Percentiles rank a stretch among this genome's conserved stretches.
Evolutionary conservation across 1,139 yeast genomes (phyloP).

Genomic region (Protomyces inundatus): DNA sequence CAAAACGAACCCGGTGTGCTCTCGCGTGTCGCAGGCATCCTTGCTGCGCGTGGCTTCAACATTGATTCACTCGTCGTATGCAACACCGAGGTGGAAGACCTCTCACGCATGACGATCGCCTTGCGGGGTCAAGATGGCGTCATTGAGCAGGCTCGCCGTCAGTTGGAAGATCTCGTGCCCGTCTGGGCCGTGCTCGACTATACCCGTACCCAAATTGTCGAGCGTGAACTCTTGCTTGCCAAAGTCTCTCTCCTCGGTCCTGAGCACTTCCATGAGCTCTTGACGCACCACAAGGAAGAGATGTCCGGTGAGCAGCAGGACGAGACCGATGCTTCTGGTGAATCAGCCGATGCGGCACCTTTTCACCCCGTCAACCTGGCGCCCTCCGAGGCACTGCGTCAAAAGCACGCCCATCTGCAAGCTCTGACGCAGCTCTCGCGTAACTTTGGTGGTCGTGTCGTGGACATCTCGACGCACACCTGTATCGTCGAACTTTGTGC

Average conservation of each 20-base stretch:
- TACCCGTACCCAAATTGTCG: conserved; percentile 80
- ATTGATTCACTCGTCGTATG: conserved; percentile 95
- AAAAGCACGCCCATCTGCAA: conserved; percentile 81
- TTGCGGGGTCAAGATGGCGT: conserved; percentile 92
- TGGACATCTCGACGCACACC: conserved; percentile 87
- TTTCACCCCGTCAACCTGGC: conserved; percentile 84
- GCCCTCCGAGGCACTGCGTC: conserved; percentile 88
- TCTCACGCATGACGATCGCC: conserved; percentile 94
- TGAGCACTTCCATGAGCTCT: conserved; percentile 90
- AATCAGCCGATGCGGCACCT: conserved; percentile 35
- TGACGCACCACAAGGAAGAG: conserved; percentile 61
- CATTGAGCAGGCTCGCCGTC: conserved; percentile 97
- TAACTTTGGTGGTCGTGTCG: conserved; percentile 88
- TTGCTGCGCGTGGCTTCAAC: conserved; percentile 97
- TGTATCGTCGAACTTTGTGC: conserved; percentile 93
- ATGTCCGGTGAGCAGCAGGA: conserved; percentile 27
- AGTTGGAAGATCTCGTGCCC: conserved; percentile 94
- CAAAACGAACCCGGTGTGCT: conserved; percentile 98
- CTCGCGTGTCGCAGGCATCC: conserved; percentile 85
- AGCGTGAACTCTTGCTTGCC: conserved; percentile 83
- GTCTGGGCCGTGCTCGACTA: conserved; percentile 97
- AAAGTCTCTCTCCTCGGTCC: conserved; percentile 92
- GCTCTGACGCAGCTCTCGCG: conserved; percentile 74
- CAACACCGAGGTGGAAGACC: conserved; percentile 90
- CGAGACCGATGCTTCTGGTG: conserved; percentile 23